These are phyloP conservation scores for Erigeron philadelphicus DNA, from an alignment of 140 eudicot genomes.

Conservation along the genomic window DNA sequence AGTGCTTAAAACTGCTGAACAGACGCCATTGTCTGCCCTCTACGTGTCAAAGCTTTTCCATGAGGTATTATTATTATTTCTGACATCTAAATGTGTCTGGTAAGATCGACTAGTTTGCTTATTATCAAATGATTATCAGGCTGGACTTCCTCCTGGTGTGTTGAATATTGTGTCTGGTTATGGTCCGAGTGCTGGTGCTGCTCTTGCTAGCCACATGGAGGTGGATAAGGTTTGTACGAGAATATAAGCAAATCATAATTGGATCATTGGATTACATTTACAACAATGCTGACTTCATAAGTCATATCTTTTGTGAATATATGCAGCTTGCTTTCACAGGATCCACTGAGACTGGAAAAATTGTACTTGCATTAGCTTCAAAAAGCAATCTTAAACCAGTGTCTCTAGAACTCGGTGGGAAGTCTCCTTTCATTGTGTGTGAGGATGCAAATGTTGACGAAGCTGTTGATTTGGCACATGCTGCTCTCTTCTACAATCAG, in stretches of 20 bases:
- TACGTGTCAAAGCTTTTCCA: constrained; percentile 72
- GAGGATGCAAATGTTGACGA: constrained; percentile 88
- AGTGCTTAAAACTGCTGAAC: constrained; percentile 90
- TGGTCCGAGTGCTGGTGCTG: constrained; percentile 94
- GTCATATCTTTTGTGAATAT: neutral
- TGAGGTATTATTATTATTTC: constrained; percentile 45
- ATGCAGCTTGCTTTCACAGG: constrained; percentile 91
- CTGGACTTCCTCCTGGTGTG: constrained; percentile 99
- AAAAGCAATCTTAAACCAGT: constrained; percentile 82
- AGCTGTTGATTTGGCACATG: constrained; percentile 85
- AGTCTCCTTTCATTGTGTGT: constrained; percentile 89
- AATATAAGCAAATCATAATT: neutral
- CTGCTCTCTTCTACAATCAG: constrained; percentile 87
- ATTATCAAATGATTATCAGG: constrained; percentile 37
- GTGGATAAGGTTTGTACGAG: constrained; percentile 74
- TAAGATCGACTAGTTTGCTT: neutral
- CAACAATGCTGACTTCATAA: neutral
- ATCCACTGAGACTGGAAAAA: constrained; percentile 68
- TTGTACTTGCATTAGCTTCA: constrained; percentile 75
- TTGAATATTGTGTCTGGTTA: constrained; percentile 78
- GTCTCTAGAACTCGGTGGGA: constrained; percentile 90
- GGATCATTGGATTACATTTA: neutral
- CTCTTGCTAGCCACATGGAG: constrained; percentile 96
- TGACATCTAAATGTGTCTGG: neutral
- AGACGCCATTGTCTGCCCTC: constrained; percentile 84